Evolutionary conservation across 2,329 filamentous ascomycete genomes (phyloP).

Genomic region (Blastomyces parvus): DNA sequence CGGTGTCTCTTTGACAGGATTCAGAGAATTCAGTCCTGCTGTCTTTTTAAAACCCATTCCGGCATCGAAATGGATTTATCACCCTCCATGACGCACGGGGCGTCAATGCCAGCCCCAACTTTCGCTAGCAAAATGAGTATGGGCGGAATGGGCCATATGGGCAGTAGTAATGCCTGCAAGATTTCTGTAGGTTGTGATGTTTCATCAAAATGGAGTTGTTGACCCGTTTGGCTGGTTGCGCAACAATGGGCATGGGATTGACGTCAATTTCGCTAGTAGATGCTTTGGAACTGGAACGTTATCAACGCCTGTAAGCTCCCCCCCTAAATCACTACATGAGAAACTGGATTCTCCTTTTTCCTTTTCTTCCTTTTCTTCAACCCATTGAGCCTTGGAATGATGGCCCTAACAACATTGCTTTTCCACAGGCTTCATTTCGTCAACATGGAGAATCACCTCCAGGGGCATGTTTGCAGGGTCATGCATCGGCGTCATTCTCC

Average conservation of each 20-base stretch:
- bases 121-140: conserved; percentile 9
- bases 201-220: not conserved
- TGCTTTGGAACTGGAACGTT: conserved; percentile 73
- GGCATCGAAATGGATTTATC: not conserved
- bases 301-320: conserved; percentile 47
- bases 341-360: too few relatives aligned
- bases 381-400: not conserved
- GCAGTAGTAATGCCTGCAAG: conserved; percentile 19
- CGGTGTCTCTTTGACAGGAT: not conserved
- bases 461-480: conserved; percentile 65
- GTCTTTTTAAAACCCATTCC: not conserved
- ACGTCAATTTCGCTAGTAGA: conserved; percentile 38
- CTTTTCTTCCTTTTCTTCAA: too few relatives aligned
- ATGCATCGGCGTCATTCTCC: conserved; percentile 67
- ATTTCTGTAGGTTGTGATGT: conserved; percentile 22
- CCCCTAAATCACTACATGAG: not conserved
- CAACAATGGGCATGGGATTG: conserved; percentile 2
- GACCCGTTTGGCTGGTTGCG: not conserved
- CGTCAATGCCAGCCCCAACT: conserved; percentile 7
- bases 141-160: conserved; percentile 16
- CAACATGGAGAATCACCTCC: conserved; percentile 60
- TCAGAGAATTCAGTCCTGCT: not conserved
- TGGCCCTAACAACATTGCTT: not conserved
- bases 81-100: not conserved
- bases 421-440: conserved; percentile 55